Evolutionary conservation across 306 rosid genomes (phyloP), one percentile per base, ranked within the genome.

Genomic region (Fragaria ananassa): DNA sequence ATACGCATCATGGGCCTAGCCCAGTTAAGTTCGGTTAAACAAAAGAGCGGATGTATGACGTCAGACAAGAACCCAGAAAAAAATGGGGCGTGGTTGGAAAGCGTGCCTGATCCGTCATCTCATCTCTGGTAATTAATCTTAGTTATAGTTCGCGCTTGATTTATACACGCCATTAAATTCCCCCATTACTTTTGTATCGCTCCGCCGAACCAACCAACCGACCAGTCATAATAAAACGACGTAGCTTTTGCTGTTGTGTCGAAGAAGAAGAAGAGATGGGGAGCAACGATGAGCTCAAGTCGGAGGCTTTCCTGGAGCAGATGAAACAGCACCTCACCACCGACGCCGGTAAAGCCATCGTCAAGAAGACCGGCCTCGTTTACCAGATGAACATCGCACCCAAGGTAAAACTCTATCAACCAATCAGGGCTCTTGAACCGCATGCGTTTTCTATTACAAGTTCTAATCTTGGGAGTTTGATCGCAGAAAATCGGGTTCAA

Each of bases 371-470:
- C 69, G 89, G 85, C 60, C 89, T 92, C 75, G 92, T 95, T 61
- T 95, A 89, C 82, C 96, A 92, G 93, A 77, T 95, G 75, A 90
- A 87, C 64, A 88, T 95, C 77, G 89, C 92, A 25, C 98, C 99
- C 57, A 89, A 92, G 97, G 99, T 95, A 73, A 27, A 2, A 45
- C 3, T 45, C 49, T 1, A 11, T 10, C 50, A 11, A 12, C 6
- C 50, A 46, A 12, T 45, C 14, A 45, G 6, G 6, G 18, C 15
- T 47, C 4, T 47, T 17, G 3, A n/a, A 51, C 58, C 25, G 58
- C n/a, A 15, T 6, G 3, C 0, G 23, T 18, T 53, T 53, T 53
- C 25, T 17, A 12, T 47, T 14, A 15, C 0, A 49, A 49, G 5
- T 18, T 54, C 27, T 54, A 27, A 54, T 54, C 23, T 1, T 2